Conservation (phyloP, 805 yeast genomes). For the Trichomonascus vanleenenianus region DNA sequence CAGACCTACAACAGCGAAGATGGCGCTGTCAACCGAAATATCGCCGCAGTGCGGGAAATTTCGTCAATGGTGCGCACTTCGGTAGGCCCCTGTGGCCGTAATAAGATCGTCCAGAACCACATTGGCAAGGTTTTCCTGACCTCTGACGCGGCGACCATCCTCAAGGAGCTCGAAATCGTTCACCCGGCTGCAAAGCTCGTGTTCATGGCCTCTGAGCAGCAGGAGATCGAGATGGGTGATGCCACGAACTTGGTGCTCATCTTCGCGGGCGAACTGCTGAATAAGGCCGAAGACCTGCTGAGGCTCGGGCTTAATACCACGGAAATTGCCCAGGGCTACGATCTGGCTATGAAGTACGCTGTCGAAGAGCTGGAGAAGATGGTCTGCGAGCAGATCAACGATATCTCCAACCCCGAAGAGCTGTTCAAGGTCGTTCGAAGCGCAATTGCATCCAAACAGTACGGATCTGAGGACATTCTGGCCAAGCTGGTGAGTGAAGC, state of each 20-base stretch:
- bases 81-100: conserved; percentile 96
- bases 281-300: conserved; percentile 77
- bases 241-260: conserved; percentile 86
- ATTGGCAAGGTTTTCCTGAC: conserved; percentile 82
- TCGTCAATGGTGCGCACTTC: conserved; percentile 87
- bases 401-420: conserved; percentile 46
- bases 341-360: conserved; percentile 74
- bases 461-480: conserved; percentile 75
- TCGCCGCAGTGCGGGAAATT: conserved; percentile 90
- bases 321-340: conserved; percentile 90
- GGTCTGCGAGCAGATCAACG: conserved; percentile 48
- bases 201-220: conserved; percentile 96
- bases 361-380: conserved; percentile 53
- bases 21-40: conserved; percentile 89
- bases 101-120: conserved; percentile 88
- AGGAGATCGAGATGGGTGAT: conserved; percentile 96
- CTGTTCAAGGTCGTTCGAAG: conserved; percentile 71
- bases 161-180: conserved; percentile 84
- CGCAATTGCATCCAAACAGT: conserved; percentile 88
- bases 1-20: conserved; percentile 80
- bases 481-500: conserved; percentile 80
- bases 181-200: conserved; percentile 96
- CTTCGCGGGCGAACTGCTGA: conserved; percentile 86
- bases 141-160: conserved; percentile 97
- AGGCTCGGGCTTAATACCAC: conserved; percentile 82